Evolutionary conservation across 352 stramenopile species (phyloP).

Genomic region (Aphanomyces cochlioides): DNA sequence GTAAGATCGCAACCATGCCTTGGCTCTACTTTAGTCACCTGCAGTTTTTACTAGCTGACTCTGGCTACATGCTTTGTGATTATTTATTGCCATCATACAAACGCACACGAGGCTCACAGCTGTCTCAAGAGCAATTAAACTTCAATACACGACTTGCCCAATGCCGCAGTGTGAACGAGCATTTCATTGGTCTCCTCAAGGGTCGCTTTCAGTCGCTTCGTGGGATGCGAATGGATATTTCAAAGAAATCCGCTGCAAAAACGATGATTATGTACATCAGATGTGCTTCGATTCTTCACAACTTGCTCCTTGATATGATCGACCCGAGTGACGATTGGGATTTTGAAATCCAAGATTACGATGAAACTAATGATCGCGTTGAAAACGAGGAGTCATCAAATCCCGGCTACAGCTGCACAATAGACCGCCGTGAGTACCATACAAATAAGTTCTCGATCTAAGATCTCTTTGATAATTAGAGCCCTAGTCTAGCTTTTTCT

Average conservation of each 20-base stretch:
- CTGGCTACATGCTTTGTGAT: neutral
- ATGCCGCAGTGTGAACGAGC: no score
- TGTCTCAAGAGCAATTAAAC: neutral
- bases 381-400: no score
- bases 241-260: no score
- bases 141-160: slow-evolving; percentile 18
- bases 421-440: no score
- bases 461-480: no score
- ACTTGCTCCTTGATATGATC: neutral
- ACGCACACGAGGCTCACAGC: neutral
- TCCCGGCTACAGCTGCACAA: no score
- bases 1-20: neutral
- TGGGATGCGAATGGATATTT: no score
- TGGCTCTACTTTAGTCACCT: neutral
- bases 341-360: neutral
- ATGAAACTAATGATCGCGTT: neutral
- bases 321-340: neutral
- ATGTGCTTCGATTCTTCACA: no score
- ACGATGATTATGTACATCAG: no score
- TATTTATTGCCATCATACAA: slow-evolving; percentile 14
- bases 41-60: slow-evolving; percentile 11
- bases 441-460: no score
- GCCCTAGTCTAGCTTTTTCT: no score
- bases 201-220: slow-evolving; percentile 21
- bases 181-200: slow-evolving; percentile 20